These are phyloP conservation scores for Chaetomium olivaceum DNA, from an alignment of 2,329 filamentous ascomycete genomes.

Conservation along the genomic window DNA sequence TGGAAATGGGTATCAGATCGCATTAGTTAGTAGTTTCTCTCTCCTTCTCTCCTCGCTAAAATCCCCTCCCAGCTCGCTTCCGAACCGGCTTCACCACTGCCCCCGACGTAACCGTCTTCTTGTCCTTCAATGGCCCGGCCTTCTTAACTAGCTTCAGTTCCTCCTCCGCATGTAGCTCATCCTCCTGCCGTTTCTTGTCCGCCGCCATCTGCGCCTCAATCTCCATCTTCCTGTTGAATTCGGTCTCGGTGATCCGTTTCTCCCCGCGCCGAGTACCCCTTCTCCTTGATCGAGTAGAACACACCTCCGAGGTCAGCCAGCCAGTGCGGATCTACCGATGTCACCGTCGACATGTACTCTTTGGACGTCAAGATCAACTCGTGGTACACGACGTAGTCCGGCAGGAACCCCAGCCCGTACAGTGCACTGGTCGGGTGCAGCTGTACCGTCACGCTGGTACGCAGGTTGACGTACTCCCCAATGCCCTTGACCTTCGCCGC, in stretches of 20 bases:
- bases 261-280: slow-evolving; percentile 89
- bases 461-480: slow-evolving; percentile 94
- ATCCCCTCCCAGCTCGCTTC: slow-evolving; percentile 57
- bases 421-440: slow-evolving; percentile 91
- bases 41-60: slow-evolving; percentile 39
- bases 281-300: slow-evolving; percentile 97
- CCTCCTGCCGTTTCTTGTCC: slow-evolving; percentile 71
- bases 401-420: slow-evolving; percentile 88
- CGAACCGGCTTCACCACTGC: slow-evolving; percentile 62
- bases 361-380: slow-evolving; percentile 95
- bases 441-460: slow-evolving; percentile 91
- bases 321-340: slow-evolving; percentile 94
- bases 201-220: slow-evolving; percentile 90
- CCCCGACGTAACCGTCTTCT: slow-evolving; percentile 63
- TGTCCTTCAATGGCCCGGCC: slow-evolving; percentile 41
- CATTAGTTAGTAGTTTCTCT: not conserved
- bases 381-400: slow-evolving; percentile 97
- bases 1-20: slow-evolving; percentile 1
- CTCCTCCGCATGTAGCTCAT: slow-evolving; percentile 46
- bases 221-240: slow-evolving; percentile 91
- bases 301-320: slow-evolving; percentile 93
- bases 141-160: slow-evolving; percentile 42
- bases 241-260: slow-evolving; percentile 82
- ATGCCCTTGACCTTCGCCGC: slow-evolving; percentile 94
- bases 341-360: slow-evolving; percentile 98